phyloP scores from a whole-genome alignment of 345 rosid genomes.

The Aegle marmelos region DNA sequence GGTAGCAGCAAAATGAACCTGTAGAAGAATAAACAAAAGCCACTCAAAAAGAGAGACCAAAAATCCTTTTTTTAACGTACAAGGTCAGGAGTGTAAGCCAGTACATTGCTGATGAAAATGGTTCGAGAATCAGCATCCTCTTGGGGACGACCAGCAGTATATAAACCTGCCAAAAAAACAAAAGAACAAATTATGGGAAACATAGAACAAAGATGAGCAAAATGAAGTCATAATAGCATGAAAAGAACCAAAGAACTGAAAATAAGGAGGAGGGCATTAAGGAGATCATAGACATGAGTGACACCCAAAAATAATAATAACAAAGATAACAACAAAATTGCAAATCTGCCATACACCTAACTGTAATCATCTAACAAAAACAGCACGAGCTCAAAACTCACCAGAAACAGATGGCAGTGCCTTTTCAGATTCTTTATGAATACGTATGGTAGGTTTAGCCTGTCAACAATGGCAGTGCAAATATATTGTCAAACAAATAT shows the following conservation, averaged over 20 bases:
- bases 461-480: slow-evolving; percentile 31
- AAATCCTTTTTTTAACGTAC: neutral
- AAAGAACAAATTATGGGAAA: neutral
- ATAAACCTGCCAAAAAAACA: slow-evolving; percentile 37
- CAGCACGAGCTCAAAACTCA: slow-evolving; percentile 28
- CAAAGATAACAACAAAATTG: too few species aligned
- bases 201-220: neutral
- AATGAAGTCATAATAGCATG: neutral
- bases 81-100: slow-evolving; percentile 7
- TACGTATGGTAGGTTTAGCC: slow-evolving; percentile 41
- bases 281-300: neutral
- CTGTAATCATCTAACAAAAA: neutral
- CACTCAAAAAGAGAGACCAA: slow-evolving; percentile 12
- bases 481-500: slow-evolving; percentile 10
- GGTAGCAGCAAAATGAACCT: slow-evolving; percentile 98
- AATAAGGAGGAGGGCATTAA: neutral
- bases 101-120: slow-evolving; percentile 88
- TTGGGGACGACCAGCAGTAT: slow-evolving; percentile 50
- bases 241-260: neutral
- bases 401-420: slow-evolving; percentile 51
- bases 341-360: neutral
- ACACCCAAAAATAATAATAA: neutral
- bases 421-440: slow-evolving; percentile 37
- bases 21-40: slow-evolving; percentile 23
- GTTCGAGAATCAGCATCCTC: slow-evolving; percentile 92